Percentiles rank a stretch among this genome's conserved stretches.
phyloP scores from a whole-genome alignment of 139 green algal genomes.

The Auxenochlorella pyrenoidosa region DNA sequence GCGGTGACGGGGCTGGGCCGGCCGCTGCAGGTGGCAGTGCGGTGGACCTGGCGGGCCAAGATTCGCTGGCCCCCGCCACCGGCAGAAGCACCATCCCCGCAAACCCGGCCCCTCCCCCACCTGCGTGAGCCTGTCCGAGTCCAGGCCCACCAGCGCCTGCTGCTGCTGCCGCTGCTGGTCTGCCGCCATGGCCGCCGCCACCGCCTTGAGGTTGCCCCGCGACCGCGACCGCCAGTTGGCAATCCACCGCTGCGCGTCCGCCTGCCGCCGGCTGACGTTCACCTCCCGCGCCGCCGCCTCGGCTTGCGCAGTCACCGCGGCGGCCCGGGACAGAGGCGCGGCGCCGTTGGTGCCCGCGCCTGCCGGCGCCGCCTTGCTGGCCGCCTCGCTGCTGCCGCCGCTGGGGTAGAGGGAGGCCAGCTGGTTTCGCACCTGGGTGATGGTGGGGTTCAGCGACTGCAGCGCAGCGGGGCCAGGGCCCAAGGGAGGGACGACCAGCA shows the following conservation, averaged over 20 bases:
- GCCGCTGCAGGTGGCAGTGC: too few species aligned
- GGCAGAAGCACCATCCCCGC: too few species aligned
- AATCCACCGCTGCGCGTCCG: conserved; percentile 29
- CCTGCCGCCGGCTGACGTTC: conserved; percentile 18
- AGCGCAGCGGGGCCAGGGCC: not conserved
- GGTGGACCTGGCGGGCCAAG: too few species aligned
- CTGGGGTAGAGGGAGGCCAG: not conserved
- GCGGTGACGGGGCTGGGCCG: too few species aligned
- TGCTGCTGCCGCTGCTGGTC: not conserved
- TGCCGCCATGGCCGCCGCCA: not conserved
- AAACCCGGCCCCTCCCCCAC: not conserved
- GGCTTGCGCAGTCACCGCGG: not conserved
- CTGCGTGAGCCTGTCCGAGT: not conserved
- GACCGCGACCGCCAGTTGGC: conserved; percentile 14
- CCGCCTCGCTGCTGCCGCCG: not conserved
- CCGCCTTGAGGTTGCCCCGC: conserved; percentile 24
- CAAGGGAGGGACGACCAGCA: not conserved
- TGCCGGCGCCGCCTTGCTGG: not conserved
- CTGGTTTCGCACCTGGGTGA: conserved; percentile 25
- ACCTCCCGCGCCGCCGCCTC: conserved; percentile 17
- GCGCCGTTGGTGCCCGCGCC: not conserved
- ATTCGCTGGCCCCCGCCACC: too few species aligned
- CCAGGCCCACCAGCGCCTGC: not conserved
- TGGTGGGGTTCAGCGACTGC: conserved; percentile 27
- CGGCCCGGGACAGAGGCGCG: not conserved